phyloP scores from a whole-genome alignment of 192 early-diverging fungal species.

The Phlyctochytrium arcticum region DNA sequence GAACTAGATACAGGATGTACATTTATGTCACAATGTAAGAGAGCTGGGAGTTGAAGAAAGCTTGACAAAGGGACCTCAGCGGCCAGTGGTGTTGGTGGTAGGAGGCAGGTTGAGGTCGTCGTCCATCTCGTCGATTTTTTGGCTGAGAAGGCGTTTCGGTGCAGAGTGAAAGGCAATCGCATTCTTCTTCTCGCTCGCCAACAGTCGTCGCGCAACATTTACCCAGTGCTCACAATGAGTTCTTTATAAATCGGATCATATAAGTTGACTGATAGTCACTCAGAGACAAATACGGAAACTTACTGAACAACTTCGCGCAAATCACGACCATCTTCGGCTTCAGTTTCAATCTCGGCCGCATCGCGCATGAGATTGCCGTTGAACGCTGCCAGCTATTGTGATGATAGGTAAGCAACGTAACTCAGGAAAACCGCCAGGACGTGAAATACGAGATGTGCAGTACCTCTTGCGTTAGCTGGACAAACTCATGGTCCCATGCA shows the following conservation, averaged over 20 bases:
- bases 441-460: not conserved
- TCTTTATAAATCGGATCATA: slow-evolving; percentile 10
- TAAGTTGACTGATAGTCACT: too few species aligned
- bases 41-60: too few species aligned
- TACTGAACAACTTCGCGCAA: slow-evolving; percentile 41
- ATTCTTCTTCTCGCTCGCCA: slow-evolving; percentile 32
- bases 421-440: not conserved
- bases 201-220: slow-evolving; percentile 36
- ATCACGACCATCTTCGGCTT: slow-evolving; percentile 45
- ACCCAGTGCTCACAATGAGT: slow-evolving; percentile 39
- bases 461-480: slow-evolving; percentile 33
- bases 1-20: too few species aligned
- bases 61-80: too few species aligned
- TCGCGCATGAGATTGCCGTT: slow-evolving; percentile 46
- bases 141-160: slow-evolving; percentile 11
- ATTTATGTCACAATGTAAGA: too few species aligned
- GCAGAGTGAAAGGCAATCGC: slow-evolving; percentile 1
- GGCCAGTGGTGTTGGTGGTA: not conserved
- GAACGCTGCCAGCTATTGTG: slow-evolving; percentile 38
- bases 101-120: slow-evolving; percentile 8
- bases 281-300: too few species aligned
- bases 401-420: too few species aligned
- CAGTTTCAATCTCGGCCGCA: slow-evolving; percentile 42
- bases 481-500: slow-evolving; percentile 45
- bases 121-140: slow-evolving; percentile 10